Conservation (phyloP, 2,329 filamentous ascomycete species). For the Nigrospora sphaerica region DNA sequence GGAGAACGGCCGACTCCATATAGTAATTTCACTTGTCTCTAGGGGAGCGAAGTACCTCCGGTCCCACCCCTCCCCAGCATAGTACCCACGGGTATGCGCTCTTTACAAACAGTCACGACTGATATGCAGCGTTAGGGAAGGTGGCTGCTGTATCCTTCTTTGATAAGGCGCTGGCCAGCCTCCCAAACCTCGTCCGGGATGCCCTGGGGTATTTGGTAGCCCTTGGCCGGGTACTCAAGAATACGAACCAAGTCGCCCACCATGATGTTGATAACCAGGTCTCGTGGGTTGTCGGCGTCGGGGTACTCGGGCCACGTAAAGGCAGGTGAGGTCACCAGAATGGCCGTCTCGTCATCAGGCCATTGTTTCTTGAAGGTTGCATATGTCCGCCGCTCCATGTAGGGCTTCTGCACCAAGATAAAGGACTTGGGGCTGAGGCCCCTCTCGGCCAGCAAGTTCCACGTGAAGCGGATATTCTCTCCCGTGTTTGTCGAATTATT, state of each 20-base stretch:
- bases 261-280: conserved; percentile 35
- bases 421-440: conserved; percentile 22
- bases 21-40: too few species aligned
- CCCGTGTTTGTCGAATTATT: conserved; percentile 34
- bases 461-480: conserved; percentile 38
- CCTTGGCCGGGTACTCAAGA: conserved; percentile 31
- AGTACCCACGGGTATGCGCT: too few species aligned
- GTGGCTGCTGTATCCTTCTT: conserved; percentile 29
- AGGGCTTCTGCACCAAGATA: conserved; percentile 39
- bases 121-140: conserved; percentile 18
- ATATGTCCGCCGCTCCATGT: conserved; percentile 39
- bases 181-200: conserved; percentile 34
- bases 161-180: conserved; percentile 31
- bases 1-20: too few species aligned
- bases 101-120: too few species aligned
- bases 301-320: conserved; percentile 32
- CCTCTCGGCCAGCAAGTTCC: conserved; percentile 22
- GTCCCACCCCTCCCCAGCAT: too few species aligned
- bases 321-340: conserved; percentile 33
- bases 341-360: conserved; percentile 25
- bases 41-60: too few species aligned
- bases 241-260: conserved; percentile 37
- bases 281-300: conserved; percentile 30
- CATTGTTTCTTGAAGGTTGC: conserved; percentile 40
- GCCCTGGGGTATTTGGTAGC: conserved; percentile 35